phyloP scores from a whole-genome alignment of 306 rosid genomes.

The Vigna trinervia region DNA sequence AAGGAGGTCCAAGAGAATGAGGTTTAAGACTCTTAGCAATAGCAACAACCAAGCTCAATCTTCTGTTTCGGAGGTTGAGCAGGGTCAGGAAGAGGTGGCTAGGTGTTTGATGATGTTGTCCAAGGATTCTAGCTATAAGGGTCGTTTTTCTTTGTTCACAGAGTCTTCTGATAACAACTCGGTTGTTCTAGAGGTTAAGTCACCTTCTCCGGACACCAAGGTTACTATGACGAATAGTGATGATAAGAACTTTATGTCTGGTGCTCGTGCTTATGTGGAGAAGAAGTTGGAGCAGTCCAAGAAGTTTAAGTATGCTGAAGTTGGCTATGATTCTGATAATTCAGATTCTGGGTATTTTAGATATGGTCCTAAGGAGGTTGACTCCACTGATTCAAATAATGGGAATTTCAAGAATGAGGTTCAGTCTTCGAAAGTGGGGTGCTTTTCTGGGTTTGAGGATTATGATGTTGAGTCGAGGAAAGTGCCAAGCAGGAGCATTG shows the following conservation, averaged over 20 bases:
- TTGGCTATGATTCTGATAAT: constrained; percentile 57
- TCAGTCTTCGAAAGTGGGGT: constrained; percentile 51
- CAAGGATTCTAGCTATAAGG: constrained; percentile 53
- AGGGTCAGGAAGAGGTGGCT: constrained; percentile 74
- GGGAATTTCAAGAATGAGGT: constrained; percentile 51
- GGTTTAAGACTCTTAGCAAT: constrained; percentile 49
- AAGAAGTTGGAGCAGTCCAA: constrained; percentile 48
- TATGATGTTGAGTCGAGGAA: constrained; percentile 48
- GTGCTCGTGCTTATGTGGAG: constrained; percentile 41
- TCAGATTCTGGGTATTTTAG: constrained; percentile 71
- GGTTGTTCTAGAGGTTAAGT: constrained; percentile 63
- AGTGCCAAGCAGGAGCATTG: constrained; percentile 36
- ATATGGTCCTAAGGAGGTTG: constrained; percentile 60
- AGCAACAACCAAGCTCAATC: constrained; percentile 41
- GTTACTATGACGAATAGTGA: constrained; percentile 24
- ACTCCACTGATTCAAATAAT: constrained; percentile 60
- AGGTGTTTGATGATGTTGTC: constrained; percentile 80
- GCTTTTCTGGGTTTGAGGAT: constrained; percentile 45
- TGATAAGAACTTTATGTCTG: constrained; percentile 42
- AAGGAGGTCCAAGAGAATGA: constrained; percentile 56
- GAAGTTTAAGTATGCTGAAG: constrained; percentile 51
- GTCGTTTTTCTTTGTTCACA: constrained; percentile 53
- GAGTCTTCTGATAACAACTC: constrained; percentile 83
- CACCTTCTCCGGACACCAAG: constrained; percentile 53
- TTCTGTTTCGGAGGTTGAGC: constrained; percentile 63